Base-by-base conservation (phyloP, 2,329 filamentous ascomycete genomes). In the Tolypocladium pustulatum region DNA sequence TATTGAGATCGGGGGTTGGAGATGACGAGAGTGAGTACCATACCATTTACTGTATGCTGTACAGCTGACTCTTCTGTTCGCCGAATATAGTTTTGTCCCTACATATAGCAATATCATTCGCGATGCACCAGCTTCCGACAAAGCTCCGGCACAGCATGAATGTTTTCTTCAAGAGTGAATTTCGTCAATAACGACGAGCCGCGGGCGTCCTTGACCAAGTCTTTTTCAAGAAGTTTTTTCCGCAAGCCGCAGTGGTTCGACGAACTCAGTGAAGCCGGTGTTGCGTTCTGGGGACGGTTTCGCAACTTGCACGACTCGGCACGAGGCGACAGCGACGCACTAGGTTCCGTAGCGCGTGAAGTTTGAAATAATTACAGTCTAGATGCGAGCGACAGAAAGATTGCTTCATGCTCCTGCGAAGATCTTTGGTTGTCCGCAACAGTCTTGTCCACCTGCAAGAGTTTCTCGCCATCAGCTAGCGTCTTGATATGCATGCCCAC, bases 181-280 rank as follows among this genome's bases (percentile, higher is more conserved):
- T 57, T 37, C 1, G 60, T n/a, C 22, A 68, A 51, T 3, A 66
- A 15, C 4, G 55, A 37, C 1, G 61, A 53, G 4, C 59, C 54
- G 0, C 67, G 54, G 0, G 64, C 61, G 1, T 60, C 17, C 1
- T 58, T 52, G 12, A 30, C 6, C 25, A 59, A 36, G 6, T 53
- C 38, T 27, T 3, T 3, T 22, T 59, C 20, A 1, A 53, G 37
- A 0, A 53, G 43, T 20, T 25, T 15, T 36, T 49, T 25, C 17
- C n/a, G n/a, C 10, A 38, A 13, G n/a, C 56, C 2, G 58, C 57
- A 10, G 68, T 62, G 36, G 65, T 60, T 0, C 59, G 20, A 3
- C 67, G 63, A 36, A 68, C 65, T 62, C 59, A 1, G 65, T 68
- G 7, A 65, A 68, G 13, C 66, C 0, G 65, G 66, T 1, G 64